Base-by-base conservation (phyloP, 2,329 filamentous ascomycete genomes). In the Alternaria dauci region DNA sequence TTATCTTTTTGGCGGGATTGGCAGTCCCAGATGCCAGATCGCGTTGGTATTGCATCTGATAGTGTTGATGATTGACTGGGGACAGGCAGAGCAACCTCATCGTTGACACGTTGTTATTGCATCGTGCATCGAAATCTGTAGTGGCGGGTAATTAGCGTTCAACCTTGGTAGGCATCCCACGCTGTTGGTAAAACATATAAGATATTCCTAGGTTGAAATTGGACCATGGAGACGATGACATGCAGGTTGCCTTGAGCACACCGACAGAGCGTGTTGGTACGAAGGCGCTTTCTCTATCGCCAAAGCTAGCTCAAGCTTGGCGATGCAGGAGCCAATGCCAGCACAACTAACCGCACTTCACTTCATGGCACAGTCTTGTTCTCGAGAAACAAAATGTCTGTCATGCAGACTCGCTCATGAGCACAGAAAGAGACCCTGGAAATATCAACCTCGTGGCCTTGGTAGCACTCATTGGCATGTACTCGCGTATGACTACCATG, bases 1-100 rank as follows among this genome's bases (percentile, higher is more conserved):
- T 71, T 71, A 71, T 71, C 69, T 67, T 39, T 9, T 34, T 39
- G 30, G 46, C 30, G 52, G 46, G 52, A 47, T 56, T 60, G 39
- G 46, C 52, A 50, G 12, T 44, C 47, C 23, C 12, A 56, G 38
- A 55, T 28, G 32, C 30, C 39, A 34, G 11, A 51, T 44, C 14
- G 28, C 38, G 30, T 32, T 52, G 44, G 46, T 25, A 39, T 44
- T 1, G 47, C 23, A 16, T 44, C 28, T 25, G 8, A 16, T 36
- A 36, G 30, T 30, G 30, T 16, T 48, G 18, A 9, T 5, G n/a
- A 14, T 38, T 23, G 39, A 11, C 18, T 8, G 18, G 12, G 28
- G 18, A 23, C 30, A 11, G 16, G 4, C 5, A 23, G 20, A 30
- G 14, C 20, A 48, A 20, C 18, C 12, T 25, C 7, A 8, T 12